These are phyloP conservation scores for Flaveria sonorensis DNA, from an alignment of 129 eudicot species.

Conservation along the genomic window DNA sequence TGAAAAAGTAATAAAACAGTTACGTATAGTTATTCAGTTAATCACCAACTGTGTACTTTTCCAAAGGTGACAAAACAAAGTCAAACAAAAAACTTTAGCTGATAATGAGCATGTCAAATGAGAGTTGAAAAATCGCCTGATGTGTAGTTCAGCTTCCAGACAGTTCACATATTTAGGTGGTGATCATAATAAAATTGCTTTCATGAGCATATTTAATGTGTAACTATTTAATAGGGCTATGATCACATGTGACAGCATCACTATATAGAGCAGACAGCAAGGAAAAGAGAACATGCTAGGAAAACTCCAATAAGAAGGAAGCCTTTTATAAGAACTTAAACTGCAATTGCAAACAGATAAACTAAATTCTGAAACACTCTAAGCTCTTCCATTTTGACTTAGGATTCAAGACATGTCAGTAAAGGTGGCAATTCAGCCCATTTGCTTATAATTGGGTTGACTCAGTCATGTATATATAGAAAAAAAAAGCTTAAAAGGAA, in stretches of 20 bases:
- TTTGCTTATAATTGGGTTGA: background rate
- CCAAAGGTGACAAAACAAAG: background rate
- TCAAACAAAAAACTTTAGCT: too few species aligned
- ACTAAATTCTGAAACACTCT: background rate
- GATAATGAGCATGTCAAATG: too few species aligned
- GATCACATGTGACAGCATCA: background rate
- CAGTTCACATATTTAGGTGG: background rate
- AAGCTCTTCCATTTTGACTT: background rate
- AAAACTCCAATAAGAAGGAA: background rate
- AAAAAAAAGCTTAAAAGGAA: background rate
- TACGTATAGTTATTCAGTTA: background rate
- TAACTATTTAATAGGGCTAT: background rate
- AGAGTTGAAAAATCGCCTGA: too few species aligned
- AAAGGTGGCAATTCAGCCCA: background rate
- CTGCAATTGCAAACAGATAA: background rate
- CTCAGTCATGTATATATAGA: background rate
- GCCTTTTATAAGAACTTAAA: background rate
- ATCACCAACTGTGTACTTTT: background rate
- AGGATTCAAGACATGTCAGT: background rate
- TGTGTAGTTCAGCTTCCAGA: too few species aligned
- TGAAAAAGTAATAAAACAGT: slow-evolving; percentile 2
- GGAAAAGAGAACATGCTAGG: background rate
- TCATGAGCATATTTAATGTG: background rate
- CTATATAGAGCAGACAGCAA: background rate
- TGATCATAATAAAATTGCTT: background rate